Evolutionary conservation across 2,329 filamentous ascomycete species (phyloP).

Genomic region (Didymellaceae sp.): DNA sequence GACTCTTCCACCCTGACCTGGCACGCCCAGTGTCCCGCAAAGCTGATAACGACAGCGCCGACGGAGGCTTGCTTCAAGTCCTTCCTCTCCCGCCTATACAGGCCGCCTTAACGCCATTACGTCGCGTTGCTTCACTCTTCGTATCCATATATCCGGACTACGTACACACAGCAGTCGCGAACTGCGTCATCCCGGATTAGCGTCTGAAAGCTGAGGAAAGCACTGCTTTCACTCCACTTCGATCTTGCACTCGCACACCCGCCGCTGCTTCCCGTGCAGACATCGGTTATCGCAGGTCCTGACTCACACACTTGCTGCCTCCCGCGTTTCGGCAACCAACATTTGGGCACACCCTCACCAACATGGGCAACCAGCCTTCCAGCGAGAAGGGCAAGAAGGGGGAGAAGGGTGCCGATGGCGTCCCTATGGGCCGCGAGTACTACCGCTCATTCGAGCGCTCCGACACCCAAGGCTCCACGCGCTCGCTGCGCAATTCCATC

Average conservation of each 20-base stretch:
- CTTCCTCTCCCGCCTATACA: constrained; percentile 54
- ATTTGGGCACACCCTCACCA: constrained; percentile 45
- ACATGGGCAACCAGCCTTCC: constrained; percentile 80
- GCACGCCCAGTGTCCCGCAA: constrained; percentile 37
- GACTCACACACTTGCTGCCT: constrained; percentile 16
- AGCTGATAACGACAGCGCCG: constrained; percentile 48
- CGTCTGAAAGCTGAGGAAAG: constrained; percentile 22
- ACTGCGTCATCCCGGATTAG: constrained; percentile 23
- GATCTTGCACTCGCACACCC: constrained; percentile 23
- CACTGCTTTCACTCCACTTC: constrained; percentile 22
- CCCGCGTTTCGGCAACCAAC: constrained; percentile 13
- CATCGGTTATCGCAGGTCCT: background rate
- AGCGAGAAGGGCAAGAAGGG: constrained; percentile 59
- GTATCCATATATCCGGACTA: background rate
- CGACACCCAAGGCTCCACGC: constrained; percentile 89
- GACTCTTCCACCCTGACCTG: constrained; percentile 38
- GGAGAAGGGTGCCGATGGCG: constrained; percentile 56
- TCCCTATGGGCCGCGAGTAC: constrained; percentile 70
- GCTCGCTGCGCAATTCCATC: constrained; percentile 80
- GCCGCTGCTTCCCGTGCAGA: constrained; percentile 24
- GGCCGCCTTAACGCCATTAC: constrained; percentile 51
- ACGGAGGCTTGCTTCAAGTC: constrained; percentile 54
- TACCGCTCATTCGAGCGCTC: constrained; percentile 92
- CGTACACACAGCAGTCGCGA: constrained; percentile 24
- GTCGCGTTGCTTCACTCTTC: background rate